phyloP scores from a whole-genome alignment of 345 rosid genomes.

The Camelina hispida region DNA sequence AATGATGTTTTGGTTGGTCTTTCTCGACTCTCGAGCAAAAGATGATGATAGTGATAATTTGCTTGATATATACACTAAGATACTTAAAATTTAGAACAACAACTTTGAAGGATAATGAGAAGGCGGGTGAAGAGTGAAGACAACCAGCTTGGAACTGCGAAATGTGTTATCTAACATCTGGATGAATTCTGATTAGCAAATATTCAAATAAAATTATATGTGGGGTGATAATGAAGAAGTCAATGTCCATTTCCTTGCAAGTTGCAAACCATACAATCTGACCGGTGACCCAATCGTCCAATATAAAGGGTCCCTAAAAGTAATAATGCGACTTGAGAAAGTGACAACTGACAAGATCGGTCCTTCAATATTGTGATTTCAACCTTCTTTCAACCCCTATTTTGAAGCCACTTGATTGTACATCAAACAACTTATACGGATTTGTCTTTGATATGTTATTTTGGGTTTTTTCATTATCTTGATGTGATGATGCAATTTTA shows the following conservation, averaged over 20 bases:
- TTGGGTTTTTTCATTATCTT: background rate
- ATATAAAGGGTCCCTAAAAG: background rate
- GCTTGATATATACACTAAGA: background rate
- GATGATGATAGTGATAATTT: conserved; percentile 24
- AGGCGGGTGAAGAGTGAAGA: no score
- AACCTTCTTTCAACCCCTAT: conserved; percentile 40
- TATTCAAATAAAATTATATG: background rate
- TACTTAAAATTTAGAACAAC: background rate
- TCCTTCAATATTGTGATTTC: conserved; percentile 1
- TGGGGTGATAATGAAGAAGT: conserved; percentile 15
- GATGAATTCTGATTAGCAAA: background rate
- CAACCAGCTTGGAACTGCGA: conserved; percentile 4
- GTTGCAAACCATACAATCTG: conserved; percentile 38
- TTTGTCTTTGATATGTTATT: conserved; percentile 39
- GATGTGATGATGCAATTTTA: conserved; percentile 27
- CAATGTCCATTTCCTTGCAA: conserved; percentile 37
- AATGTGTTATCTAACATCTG: background rate
- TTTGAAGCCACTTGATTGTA: conserved; percentile 27
- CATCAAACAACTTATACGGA: conserved; percentile 39
- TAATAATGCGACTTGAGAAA: conserved; percentile 37
- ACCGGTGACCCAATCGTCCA: conserved; percentile 29
- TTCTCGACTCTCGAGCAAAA: background rate
- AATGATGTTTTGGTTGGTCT: background rate
- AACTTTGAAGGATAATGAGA: background rate
- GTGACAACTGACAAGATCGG: conserved; percentile 37